Evolutionary conservation across 768 basidiomycete species (phyloP).

Genomic region (Kwoniella bestiolae): DNA sequence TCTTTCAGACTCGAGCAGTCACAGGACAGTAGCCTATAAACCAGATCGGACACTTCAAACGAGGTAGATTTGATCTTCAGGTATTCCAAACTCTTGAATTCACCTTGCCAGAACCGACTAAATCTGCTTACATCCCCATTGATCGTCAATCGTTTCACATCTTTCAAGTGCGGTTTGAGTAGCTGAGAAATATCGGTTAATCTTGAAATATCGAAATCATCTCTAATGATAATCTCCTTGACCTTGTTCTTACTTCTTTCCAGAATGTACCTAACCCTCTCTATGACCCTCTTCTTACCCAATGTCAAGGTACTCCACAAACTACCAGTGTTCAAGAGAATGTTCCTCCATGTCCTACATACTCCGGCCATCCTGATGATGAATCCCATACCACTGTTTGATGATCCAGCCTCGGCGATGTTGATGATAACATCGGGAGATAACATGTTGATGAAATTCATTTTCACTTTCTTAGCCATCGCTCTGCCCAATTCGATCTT

Average conservation of each 20-base stretch:
- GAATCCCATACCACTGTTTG: conserved; percentile 10
- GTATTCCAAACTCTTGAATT: conserved; percentile 6
- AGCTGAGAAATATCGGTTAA: background rate
- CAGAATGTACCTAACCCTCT: background rate
- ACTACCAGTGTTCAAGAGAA: conserved; percentile 9
- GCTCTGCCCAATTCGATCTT: conserved; percentile 5
- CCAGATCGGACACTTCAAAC: conserved; percentile 9
- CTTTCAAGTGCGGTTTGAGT: conserved; percentile 4
- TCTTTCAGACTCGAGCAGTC: background rate
- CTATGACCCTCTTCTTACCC: conserved; percentile 14
- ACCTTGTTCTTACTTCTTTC: conserved; percentile 11
- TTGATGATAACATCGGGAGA: conserved; percentile 24
- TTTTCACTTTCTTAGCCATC: background rate
- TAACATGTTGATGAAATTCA: conserved; percentile 19
- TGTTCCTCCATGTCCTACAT: conserved; percentile 23
- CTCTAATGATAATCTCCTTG: conserved; percentile 10
- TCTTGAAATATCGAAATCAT: conserved; percentile 7
- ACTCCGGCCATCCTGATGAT: conserved; percentile 19
- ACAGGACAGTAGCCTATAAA: conserved; percentile 3
- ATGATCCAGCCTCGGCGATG: conserved; percentile 21
- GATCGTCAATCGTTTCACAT: conserved; percentile 7
- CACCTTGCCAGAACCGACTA: background rate
- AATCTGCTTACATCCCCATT: background rate
- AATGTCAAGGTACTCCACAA: conserved; percentile 23
- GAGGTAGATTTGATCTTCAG: conserved; percentile 11